Evolutionary conservation across 2,329 filamentous ascomycete species (phyloP), one percentile per base, ranked within the genome.

Genomic region (Fusarium longipes): DNA sequence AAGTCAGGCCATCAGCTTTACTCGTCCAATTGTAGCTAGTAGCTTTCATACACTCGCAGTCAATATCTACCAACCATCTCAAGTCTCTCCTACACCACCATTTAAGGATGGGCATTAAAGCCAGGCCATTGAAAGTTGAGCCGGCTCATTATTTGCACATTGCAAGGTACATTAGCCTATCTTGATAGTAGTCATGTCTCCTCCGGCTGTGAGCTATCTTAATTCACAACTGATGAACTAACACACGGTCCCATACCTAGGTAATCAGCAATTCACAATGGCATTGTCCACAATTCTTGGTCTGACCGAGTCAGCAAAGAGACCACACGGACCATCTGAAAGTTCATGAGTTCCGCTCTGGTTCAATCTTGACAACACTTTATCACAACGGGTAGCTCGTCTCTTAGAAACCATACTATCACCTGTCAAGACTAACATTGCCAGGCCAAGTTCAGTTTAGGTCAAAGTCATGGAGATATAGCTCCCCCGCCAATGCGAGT

Each of bases 401-500:
- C 40, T 50, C 20, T 30, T n/a, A 51, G n/a, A 20, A 51, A 48
- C 27, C 27, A 53, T 27, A 38, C 35, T 67, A 50, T 55, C 52
- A 32, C 38, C 45, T 50, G 58, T 54, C 50, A 65, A 32, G 44
- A 32, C 43, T 32, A 57, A 27, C 25, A 52, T 51, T 38, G 54
- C 39, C 40, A 67, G 54, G 49, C 40, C 65, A 15, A 57, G 44
- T 50, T 20, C 33, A 45, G 57, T 32, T 55, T 72, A 71, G 32
- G 65, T 50, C 55, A 50, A 20, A 61, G 49, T 45, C 63, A 53
- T 63, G 29, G 58, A 40, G 43, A 45, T 54, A 60, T 65, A 43
- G 65, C 65, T 67, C 51, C 60, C 56, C 68, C 57, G 44, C 71
- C 71, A 70, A 73, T 73, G 71, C 71, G 71, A 73, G 71, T 73